A percentile compares a stretch with the other conserved stretches of the same genome.
phyloP scores from a whole-genome alignment of 768 basidiomycete species.

The Trametes cingulata region DNA sequence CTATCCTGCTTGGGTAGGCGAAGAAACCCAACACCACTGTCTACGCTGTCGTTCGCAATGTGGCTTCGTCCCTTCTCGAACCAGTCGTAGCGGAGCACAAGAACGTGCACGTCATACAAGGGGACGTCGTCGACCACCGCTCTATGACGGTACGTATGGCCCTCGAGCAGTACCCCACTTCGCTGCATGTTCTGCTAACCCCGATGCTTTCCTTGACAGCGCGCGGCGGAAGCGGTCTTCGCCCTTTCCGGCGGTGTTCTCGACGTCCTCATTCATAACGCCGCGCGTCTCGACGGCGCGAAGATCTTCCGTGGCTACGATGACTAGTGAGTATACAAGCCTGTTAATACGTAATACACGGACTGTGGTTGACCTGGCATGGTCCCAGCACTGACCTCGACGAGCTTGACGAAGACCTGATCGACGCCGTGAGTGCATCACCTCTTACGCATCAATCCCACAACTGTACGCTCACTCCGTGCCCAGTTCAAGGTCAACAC shows the following conservation, averaged over 20 bases:
- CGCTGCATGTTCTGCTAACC: background rate
- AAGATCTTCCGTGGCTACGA: background rate
- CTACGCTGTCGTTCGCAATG: no score
- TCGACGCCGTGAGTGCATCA: conserved; percentile 9
- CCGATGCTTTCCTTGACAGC: background rate
- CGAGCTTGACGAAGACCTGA: conserved; percentile 16
- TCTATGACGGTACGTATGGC: conserved; percentile 36
- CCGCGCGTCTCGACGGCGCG: background rate
- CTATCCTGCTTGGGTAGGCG: no score
- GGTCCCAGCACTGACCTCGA: conserved; percentile 11
- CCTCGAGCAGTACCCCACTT: no score
- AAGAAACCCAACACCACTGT: no score
- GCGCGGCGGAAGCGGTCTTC: background rate
- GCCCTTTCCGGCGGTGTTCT: background rate
- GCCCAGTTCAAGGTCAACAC: conserved; percentile 40
- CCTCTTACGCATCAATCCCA: background rate
- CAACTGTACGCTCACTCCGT: no score
- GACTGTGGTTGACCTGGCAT: no score
- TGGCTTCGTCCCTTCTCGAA: background rate
- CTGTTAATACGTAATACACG: no score
- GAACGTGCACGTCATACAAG: conserved; percentile 38
- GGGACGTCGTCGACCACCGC: conserved; percentile 36
- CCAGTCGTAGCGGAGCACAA: conserved; percentile 12
- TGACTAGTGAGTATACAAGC: conserved; percentile 1
- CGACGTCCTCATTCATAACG: conserved; percentile 5